These are phyloP conservation scores for Aspergillus sp. DNA, from an alignment of 2,329 filamentous ascomycete genomes.

Conservation along the genomic window DNA sequence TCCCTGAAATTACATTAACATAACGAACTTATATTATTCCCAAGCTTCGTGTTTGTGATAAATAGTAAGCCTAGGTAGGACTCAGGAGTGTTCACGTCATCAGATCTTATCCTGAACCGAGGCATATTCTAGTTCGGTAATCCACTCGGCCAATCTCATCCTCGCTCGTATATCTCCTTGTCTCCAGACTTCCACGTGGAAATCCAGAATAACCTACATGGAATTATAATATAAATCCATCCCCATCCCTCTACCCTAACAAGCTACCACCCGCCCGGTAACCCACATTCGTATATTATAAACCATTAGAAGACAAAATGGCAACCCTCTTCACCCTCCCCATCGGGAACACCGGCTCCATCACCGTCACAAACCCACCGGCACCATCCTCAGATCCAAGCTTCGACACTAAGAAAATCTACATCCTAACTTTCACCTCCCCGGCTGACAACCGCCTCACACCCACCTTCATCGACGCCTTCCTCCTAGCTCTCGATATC, in stretches of 20 bases:
- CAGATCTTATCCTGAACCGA: background rate
- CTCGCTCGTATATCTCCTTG: background rate
- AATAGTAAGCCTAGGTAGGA: background rate
- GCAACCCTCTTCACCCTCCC: conserved; percentile 60
- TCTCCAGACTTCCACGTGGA: background rate
- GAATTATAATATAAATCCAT: background rate
- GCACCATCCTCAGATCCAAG: conserved; percentile 17
- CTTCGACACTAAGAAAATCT: conserved; percentile 49
- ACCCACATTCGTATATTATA: too few relatives aligned
- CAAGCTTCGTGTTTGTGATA: background rate
- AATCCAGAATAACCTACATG: background rate
- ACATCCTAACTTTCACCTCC: conserved; percentile 70
- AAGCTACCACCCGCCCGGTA: background rate
- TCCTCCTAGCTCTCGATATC: conserved; percentile 72
- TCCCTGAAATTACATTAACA: background rate
- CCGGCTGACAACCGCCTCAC: conserved; percentile 76
- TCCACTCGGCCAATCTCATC: background rate
- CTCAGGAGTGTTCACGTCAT: background rate
- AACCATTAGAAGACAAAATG: background rate
- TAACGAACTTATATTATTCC: background rate
- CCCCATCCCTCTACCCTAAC: background rate
- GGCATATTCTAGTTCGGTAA: conserved; percentile 2
- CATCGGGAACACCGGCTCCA: conserved; percentile 51
- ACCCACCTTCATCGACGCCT: conserved; percentile 64
- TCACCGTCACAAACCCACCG: conserved; percentile 63